Percentiles rank a stretch among this genome's conserved stretches.
phyloP scores from a whole-genome alignment of 208 protist species.

The Trypanosoma scelopori region DNA sequence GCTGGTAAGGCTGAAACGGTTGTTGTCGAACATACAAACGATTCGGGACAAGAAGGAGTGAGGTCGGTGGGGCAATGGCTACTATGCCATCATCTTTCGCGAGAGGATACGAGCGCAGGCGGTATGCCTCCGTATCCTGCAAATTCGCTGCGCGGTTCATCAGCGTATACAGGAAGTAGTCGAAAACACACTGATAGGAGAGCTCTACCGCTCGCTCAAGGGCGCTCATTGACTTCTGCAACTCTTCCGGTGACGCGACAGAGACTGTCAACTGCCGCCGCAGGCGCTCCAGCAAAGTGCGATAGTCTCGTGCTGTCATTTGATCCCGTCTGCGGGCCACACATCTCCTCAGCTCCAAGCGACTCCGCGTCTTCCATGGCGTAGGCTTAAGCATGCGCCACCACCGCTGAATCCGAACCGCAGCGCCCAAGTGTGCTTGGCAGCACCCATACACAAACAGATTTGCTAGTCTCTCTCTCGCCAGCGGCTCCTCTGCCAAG shows the following conservation, averaged over 20 bases:
- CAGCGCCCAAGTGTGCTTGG: slow-evolving; percentile 36
- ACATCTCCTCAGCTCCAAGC: slow-evolving; percentile 7
- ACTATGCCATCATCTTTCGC: slow-evolving; percentile 9
- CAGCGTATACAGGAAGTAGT: slow-evolving; percentile 28
- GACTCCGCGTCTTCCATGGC: slow-evolving; percentile 12
- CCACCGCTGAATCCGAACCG: slow-evolving; percentile 69
- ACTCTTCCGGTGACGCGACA: background rate
- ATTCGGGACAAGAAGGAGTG: slow-evolving; percentile 20
- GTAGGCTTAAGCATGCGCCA: slow-evolving; percentile 47
- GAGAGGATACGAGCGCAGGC: background rate
- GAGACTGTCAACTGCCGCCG: background rate
- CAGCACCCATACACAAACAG: slow-evolving; percentile 32
- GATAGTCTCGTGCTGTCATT: slow-evolving; percentile 26
- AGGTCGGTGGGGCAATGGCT: background rate
- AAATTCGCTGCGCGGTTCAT: slow-evolving; percentile 26
- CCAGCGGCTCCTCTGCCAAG: slow-evolving; percentile 27
- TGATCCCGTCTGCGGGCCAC: slow-evolving; percentile 2
- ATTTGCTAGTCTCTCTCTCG: slow-evolving; percentile 14
- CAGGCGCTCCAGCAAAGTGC: slow-evolving; percentile 7
- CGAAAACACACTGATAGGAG: slow-evolving; percentile 22
- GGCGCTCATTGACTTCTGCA: slow-evolving; percentile 10
- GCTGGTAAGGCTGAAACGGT: slow-evolving; percentile 19
- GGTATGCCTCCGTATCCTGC: slow-evolving; percentile 6
- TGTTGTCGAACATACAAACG: slow-evolving; percentile 25
- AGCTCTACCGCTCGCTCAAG: slow-evolving; percentile 20